A percentile compares a stretch with the other conserved stretches of the same genome.
These are phyloP conservation scores for Trapa incisa DNA, from an alignment of 345 rosid species.

Conservation along the genomic window DNA sequence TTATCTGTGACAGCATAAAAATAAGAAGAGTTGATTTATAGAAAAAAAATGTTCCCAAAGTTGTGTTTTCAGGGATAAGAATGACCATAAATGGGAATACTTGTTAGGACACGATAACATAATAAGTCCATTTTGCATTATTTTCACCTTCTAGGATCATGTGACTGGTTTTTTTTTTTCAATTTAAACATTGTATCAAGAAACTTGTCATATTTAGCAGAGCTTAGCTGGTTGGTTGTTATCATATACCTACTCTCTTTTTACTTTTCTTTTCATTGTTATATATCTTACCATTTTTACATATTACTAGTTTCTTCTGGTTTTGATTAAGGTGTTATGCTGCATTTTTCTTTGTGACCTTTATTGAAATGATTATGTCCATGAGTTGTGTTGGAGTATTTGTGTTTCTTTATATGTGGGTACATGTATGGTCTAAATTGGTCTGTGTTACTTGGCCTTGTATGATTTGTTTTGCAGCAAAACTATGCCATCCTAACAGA, in stretches of 20 bases:
- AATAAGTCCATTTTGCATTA: neutral
- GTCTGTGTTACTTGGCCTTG: neutral
- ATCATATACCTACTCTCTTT: neutral
- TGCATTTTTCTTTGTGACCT: neutral
- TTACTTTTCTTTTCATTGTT: neutral
- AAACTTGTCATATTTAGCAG: neutral
- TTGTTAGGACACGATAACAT: neutral
- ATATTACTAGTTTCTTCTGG: neutral
- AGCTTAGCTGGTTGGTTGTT: neutral
- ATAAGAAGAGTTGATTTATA: neutral
- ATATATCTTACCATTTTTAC: neutral
- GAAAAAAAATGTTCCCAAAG: no score
- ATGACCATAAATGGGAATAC: neutral
- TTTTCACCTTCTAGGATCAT: neutral
- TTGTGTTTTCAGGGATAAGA: neutral
- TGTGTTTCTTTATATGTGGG: neutral
- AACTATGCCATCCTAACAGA: conserved; percentile 54
- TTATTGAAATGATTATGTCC: neutral
- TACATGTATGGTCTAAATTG: neutral
- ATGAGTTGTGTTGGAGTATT: neutral
- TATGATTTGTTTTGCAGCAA: conserved; percentile 30
- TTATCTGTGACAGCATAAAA: no score
- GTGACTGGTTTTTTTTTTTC: neutral
- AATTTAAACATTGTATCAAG: neutral
- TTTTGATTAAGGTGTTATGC: neutral